phyloP scores from a whole-genome alignment of 495 filamentous ascomycete species.

The Penicillium taxi region DNA sequence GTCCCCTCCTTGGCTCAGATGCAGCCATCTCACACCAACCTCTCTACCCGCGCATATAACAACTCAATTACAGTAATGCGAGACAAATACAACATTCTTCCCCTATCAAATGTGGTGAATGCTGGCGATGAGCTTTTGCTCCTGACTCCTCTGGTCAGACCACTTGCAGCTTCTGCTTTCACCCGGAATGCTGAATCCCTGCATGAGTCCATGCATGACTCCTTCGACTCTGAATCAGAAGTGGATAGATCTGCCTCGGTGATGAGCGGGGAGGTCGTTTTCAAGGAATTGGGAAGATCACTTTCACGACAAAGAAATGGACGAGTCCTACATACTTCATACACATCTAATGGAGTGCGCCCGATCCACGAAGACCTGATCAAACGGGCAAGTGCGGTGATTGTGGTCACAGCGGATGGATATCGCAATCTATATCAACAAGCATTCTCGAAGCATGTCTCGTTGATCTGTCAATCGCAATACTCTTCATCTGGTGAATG shows the following conservation, averaged over 20 bases:
- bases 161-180: constrained; percentile 74
- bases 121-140: constrained; percentile 77
- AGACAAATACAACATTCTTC: constrained; percentile 70
- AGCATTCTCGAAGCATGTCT: constrained; percentile 84
- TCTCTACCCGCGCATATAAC: constrained; percentile 78
- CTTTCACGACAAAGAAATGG: constrained; percentile 74
- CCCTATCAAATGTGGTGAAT: constrained; percentile 66
- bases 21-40: constrained; percentile 66
- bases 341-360: constrained; percentile 80
- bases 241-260: constrained; percentile 58
- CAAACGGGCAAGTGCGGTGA: constrained; percentile 73
- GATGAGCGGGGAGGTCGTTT: constrained; percentile 81
- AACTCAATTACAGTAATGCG: constrained; percentile 78
- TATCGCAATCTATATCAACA: constrained; percentile 86
- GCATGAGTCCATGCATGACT: constrained; percentile 40
- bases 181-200: constrained; percentile 44
- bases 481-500: constrained; percentile 47
- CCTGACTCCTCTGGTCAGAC: constrained; percentile 77
- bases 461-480: constrained; percentile 83
- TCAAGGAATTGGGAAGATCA: constrained; percentile 72
- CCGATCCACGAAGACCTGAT: constrained; percentile 87
- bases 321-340: constrained; percentile 80
- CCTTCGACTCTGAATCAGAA: constrained; percentile 49
- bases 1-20: constrained; percentile 63
- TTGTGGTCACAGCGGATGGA: constrained; percentile 82